Conservation (phyloP, 1,139 yeast genomes). For the Blastobotrys illinoisensis region DNA sequence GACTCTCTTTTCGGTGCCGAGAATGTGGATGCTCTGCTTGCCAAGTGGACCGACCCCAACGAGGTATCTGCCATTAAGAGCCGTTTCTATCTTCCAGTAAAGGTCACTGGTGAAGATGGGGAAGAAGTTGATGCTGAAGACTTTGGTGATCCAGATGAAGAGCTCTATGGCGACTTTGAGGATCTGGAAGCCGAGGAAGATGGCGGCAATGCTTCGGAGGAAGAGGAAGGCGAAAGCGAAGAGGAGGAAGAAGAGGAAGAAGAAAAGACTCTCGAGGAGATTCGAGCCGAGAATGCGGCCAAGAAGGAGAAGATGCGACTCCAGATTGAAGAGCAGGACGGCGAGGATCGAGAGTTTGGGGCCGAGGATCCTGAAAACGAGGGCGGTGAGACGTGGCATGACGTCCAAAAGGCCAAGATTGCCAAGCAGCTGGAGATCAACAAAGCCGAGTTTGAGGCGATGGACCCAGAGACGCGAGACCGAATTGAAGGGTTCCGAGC, state of each 20-base stretch:
- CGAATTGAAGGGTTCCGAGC: conserved; percentile 89
- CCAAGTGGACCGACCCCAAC: conserved; percentile 48
- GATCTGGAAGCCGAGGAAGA: conserved; percentile 44
- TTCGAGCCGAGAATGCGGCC: conserved; percentile 75
- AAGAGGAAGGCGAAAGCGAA: conserved; percentile 23
- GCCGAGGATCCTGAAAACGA: conserved; percentile 71
- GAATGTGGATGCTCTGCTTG: conserved; percentile 21
- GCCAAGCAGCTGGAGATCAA: conserved; percentile 94
- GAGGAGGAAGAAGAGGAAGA: conserved; percentile 49
- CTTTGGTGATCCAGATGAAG: conserved; percentile 39
- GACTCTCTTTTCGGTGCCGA: conserved; percentile 26
- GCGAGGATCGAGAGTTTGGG: conserved; percentile 64
- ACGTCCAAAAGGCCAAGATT: conserved; percentile 92
- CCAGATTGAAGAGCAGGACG: conserved; percentile 81
- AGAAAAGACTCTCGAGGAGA: conserved; percentile 42
- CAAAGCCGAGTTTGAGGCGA: conserved; percentile 55
- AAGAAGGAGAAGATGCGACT: conserved; percentile 82
- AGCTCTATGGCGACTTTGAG: conserved; percentile 36
- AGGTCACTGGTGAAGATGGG: conserved; percentile 43
- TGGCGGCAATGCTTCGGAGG: conserved; percentile 46
- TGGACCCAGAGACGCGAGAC: conserved; percentile 71
- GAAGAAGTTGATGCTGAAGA: conserved; percentile 34
- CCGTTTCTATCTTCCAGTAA: conserved; percentile 68
- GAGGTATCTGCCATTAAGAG: conserved; percentile 47
- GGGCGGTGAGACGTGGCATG: conserved; percentile 92